Conservation (phyloP, 2,329 filamentous ascomycete species). For the Ophiostoma sp. region DNA sequence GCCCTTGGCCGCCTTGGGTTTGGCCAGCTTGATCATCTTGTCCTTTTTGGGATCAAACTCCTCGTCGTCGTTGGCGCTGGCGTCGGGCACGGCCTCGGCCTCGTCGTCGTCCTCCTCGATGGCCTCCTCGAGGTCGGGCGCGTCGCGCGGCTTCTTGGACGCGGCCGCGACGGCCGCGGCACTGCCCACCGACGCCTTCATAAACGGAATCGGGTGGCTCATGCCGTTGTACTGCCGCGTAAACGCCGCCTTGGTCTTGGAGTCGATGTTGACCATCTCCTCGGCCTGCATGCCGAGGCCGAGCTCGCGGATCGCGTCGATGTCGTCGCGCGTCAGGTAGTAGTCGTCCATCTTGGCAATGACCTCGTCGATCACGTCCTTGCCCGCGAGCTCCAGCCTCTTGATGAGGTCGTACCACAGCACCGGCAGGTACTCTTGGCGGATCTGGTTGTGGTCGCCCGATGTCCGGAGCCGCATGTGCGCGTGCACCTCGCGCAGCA, state of each 20-base stretch:
- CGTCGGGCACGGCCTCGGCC: slow-evolving; percentile 51
- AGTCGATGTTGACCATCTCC: slow-evolving; percentile 68
- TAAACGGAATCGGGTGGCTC: slow-evolving; percentile 87
- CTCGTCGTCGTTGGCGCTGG: slow-evolving; percentile 66
- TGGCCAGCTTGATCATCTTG: slow-evolving; percentile 91
- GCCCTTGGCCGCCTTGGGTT: slow-evolving; percentile 58
- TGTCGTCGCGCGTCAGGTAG: slow-evolving; percentile 89
- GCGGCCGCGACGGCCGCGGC: slow-evolving; percentile 57
- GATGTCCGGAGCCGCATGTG: slow-evolving; percentile 92
- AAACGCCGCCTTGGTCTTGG: slow-evolving; percentile 81
- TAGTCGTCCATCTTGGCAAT: slow-evolving; percentile 98
- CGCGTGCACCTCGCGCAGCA: slow-evolving; percentile 88
- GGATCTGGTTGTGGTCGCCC: slow-evolving; percentile 86
- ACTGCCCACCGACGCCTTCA: slow-evolving; percentile 70
- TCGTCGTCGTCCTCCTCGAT: slow-evolving; percentile 89
- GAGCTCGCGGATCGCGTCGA: slow-evolving; percentile 85
- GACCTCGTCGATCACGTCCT: slow-evolving; percentile 71
- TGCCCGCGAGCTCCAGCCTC: slow-evolving; percentile 69
- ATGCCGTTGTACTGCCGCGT: slow-evolving; percentile 81
- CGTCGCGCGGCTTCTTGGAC: slow-evolving; percentile 60
- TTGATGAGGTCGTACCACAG: slow-evolving; percentile 78
- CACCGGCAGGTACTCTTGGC: slow-evolving; percentile 87
- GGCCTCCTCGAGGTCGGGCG: slow-evolving; percentile 91
- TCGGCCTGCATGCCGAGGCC: slow-evolving; percentile 80
- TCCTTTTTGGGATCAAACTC: slow-evolving; percentile 84